phyloP scores from a whole-genome alignment of 306 rosid genomes.

The Castanopsis chinensis region DNA sequence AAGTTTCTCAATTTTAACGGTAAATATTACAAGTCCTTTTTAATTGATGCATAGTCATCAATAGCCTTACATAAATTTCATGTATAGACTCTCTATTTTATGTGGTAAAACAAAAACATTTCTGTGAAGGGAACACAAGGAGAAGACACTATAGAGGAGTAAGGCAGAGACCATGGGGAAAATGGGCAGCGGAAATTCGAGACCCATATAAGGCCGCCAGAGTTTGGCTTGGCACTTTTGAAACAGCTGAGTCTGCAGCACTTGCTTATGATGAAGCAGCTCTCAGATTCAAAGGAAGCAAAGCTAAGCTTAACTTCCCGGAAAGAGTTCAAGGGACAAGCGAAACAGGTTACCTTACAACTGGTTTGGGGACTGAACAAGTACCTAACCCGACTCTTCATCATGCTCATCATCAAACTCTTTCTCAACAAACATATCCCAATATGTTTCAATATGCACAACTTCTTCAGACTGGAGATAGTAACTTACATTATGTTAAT shows the following conservation, averaged over 20 bases:
- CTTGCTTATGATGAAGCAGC: constrained; percentile 86
- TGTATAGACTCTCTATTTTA: too few species aligned
- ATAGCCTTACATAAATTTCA: too few species aligned
- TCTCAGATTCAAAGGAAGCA: constrained; percentile 85
- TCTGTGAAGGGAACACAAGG: constrained; percentile 33
- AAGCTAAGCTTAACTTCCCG: constrained; percentile 88
- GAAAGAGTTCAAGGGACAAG: constrained; percentile 59
- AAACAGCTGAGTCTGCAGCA: constrained; percentile 84
- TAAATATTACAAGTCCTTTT: neutral
- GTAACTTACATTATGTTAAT: constrained; percentile 1
- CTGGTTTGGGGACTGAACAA: constrained; percentile 8
- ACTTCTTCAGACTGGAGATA: neutral
- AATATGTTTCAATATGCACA: constrained; percentile 24
- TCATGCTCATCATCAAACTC: constrained; percentile 3
- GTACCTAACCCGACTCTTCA: constrained; percentile 1
- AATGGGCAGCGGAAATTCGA: constrained; percentile 90
- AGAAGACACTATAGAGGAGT: constrained; percentile 88
- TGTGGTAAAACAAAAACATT: neutral
- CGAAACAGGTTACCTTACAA: constrained; percentile 33
- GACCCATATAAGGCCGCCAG: constrained; percentile 80
- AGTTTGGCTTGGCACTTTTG: constrained; percentile 89
- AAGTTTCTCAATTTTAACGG: neutral
- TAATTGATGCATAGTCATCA: neutral
- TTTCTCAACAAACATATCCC: constrained; percentile 29
- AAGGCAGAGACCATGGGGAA: constrained; percentile 89